Conservation (phyloP, 352 stramenopile genomes). For the Globisporangium megalacanthum region DNA sequence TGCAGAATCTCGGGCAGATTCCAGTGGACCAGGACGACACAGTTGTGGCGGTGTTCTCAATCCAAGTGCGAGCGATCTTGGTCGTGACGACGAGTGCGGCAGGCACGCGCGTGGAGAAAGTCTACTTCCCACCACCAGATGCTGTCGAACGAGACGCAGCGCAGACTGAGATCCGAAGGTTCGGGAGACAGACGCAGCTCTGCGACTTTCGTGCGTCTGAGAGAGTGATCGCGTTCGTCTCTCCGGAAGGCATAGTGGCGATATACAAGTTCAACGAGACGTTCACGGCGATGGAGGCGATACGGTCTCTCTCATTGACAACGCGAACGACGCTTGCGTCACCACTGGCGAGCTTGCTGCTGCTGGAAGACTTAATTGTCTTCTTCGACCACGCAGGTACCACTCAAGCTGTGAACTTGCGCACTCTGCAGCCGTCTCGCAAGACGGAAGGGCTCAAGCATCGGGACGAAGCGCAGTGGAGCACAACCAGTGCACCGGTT, state of each 20-base stretch:
- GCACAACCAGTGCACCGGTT: slow-evolving; percentile 14
- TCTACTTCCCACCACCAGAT: slow-evolving; percentile 2
- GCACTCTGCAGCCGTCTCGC: slow-evolving; percentile 37
- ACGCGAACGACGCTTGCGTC: slow-evolving; percentile 8
- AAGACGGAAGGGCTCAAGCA: slow-evolving; percentile 6
- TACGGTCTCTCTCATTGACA: slow-evolving; percentile 6
- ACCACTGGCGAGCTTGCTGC: slow-evolving; percentile 5
- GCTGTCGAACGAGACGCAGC: too few relatives aligned
- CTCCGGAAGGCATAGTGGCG: neutral
- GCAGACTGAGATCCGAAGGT: too few relatives aligned
- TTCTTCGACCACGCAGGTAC: slow-evolving; percentile 20
- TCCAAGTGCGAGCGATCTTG: slow-evolving; percentile 8
- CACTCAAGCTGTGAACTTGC: slow-evolving; percentile 36
- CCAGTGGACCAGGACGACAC: neutral
- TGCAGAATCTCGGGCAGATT: slow-evolving; percentile 6
- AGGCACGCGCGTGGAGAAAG: slow-evolving; percentile 4
- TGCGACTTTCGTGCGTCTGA: slow-evolving; percentile 2
- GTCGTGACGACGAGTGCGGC: neutral
- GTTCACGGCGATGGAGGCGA: slow-evolving; percentile 11
- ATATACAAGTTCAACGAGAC: slow-evolving; percentile 14
- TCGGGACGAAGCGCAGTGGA: neutral
- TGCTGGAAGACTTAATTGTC: slow-evolving; percentile 18
- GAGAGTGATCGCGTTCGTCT: slow-evolving; percentile 1
- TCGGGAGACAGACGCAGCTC: neutral
- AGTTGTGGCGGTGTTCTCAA: slow-evolving; percentile 9